Evolutionary conservation across 345 rosid species (phyloP).

Genomic region (Gossypium arboreum): DNA sequence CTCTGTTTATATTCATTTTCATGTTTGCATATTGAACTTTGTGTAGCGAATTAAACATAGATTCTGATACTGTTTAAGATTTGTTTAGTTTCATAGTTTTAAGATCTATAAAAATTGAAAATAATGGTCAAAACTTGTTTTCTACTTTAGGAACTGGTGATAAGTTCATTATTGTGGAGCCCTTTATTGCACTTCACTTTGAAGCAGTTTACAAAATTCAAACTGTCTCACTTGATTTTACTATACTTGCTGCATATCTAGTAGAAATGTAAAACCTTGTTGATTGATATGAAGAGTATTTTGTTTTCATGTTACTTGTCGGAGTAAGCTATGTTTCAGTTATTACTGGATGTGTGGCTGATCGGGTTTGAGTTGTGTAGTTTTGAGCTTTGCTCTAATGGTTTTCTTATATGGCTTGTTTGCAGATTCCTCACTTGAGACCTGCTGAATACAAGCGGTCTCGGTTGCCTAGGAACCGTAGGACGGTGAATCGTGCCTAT

Average conservation of each 20-base stretch:
- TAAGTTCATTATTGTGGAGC: not conserved
- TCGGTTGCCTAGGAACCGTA: constrained; percentile 54
- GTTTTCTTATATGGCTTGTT: not conserved
- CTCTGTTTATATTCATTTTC: not conserved
- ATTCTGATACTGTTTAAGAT: not conserved
- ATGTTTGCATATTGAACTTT: not conserved
- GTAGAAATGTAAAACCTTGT: not conserved
- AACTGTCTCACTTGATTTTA: not conserved
- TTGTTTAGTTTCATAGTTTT: not conserved
- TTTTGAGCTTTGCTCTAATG: not conserved
- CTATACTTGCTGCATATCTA: not conserved
- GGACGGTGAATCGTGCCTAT: constrained; percentile 57
- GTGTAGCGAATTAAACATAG: not conserved
- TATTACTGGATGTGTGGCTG: not conserved
- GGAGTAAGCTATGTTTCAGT: not conserved
- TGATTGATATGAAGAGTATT: not conserved
- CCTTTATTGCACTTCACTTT: not conserved
- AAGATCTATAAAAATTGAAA: not conserved
- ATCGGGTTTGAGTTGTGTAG: not conserved
- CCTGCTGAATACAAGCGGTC: constrained; percentile 68
- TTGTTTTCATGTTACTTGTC: not conserved
- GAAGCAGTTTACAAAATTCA: not conserved
- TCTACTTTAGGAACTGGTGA: not conserved
- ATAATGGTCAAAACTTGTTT: not conserved
- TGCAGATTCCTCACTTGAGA: constrained; percentile 69